Percentiles rank a stretch among this genome's conserved stretches.
phyloP scores from a whole-genome alignment of 176 grass and related monocot genomes.

The Oryza officinalis region DNA sequence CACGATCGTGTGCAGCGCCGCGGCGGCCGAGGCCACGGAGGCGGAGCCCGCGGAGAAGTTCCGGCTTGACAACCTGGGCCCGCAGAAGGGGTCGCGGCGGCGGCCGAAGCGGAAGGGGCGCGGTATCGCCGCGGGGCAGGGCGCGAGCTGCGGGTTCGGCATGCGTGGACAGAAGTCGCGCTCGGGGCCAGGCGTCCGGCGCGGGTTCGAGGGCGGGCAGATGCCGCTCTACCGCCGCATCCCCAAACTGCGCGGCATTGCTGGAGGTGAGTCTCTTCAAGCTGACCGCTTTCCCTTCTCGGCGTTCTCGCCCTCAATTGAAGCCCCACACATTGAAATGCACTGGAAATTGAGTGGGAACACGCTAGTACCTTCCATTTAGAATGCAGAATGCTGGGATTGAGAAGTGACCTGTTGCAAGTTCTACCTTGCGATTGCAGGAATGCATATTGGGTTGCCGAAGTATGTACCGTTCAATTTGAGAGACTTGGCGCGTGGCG shows the following conservation, averaged over 20 bases:
- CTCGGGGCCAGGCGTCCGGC: constrained; percentile 78
- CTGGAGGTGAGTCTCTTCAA: constrained; percentile 63
- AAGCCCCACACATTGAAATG: neutral
- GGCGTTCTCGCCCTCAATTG: neutral
- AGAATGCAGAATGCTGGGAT: neutral
- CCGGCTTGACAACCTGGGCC: constrained; percentile 78
- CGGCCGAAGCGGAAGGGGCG: constrained; percentile 77
- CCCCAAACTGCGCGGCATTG: constrained; percentile 90
- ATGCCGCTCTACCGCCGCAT: constrained; percentile 93
- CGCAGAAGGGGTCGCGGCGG: constrained; percentile 73
- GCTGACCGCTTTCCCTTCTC: neutral
- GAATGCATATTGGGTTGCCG: constrained; percentile 85
- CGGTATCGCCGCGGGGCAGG: constrained; percentile 90
- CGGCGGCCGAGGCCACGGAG: constrained; percentile 25
- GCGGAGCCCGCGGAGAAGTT: constrained; percentile 50
- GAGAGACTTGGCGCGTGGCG: constrained; percentile 69
- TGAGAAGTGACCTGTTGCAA: constrained; percentile 26
- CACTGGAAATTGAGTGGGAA: neutral
- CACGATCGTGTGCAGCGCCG: constrained; percentile 45
- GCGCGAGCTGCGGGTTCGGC: constrained; percentile 88
- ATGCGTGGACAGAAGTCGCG: constrained; percentile 97
- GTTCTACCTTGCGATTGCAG: constrained; percentile 49
- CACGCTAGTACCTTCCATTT: neutral
- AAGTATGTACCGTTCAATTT: constrained; percentile 93
- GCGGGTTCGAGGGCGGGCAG: constrained; percentile 97